These are phyloP conservation scores for Metarhizium guizhouense DNA, from an alignment of 2,329 filamentous ascomycete genomes.

Conservation along the genomic window DNA sequence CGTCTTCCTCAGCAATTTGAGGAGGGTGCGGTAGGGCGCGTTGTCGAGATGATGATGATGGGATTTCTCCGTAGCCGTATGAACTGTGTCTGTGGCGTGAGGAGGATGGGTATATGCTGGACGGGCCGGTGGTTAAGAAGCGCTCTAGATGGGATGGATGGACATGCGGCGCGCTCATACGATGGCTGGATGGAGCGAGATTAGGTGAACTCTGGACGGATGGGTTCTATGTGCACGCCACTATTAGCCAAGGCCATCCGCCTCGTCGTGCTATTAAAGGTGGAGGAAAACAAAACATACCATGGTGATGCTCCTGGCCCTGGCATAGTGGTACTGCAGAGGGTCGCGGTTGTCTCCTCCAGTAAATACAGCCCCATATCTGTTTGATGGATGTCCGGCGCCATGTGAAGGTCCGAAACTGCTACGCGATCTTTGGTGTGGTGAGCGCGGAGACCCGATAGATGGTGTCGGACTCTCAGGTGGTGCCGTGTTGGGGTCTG, in stretches of 20 bases:
- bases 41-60: slow-evolving; percentile 28
- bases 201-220: slow-evolving; percentile 11
- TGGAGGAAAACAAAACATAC: slow-evolving; percentile 26
- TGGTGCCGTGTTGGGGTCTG: slow-evolving; percentile 50
- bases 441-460: slow-evolving; percentile 19
- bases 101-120: slow-evolving; percentile 12
- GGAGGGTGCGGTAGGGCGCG: slow-evolving; percentile 34
- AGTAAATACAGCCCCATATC: slow-evolving; percentile 29
- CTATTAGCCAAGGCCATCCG: background rate
- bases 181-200: slow-evolving; percentile 16
- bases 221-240: slow-evolving; percentile 6
- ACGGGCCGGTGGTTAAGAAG: slow-evolving; percentile 17
- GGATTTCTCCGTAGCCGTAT: slow-evolving; percentile 13
- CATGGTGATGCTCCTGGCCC: slow-evolving; percentile 40
- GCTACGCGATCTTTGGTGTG: slow-evolving; percentile 38
- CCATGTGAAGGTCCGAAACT: slow-evolving; percentile 26
- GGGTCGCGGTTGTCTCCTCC: slow-evolving; percentile 22
- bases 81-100: slow-evolving; percentile 23
- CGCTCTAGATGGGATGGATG: slow-evolving; percentile 26
- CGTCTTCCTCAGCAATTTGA: slow-evolving; percentile 61
- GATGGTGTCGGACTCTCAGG: slow-evolving; percentile 34
- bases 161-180: slow-evolving; percentile 20
- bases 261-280: too few relatives aligned
- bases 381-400: slow-evolving; percentile 17
- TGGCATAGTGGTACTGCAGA: slow-evolving; percentile 21